A percentile compares a stretch with the other conserved stretches of the same genome.
phyloP scores from a whole-genome alignment of 2,329 filamentous ascomycete species.

The Aureobasidium sp. region DNA sequence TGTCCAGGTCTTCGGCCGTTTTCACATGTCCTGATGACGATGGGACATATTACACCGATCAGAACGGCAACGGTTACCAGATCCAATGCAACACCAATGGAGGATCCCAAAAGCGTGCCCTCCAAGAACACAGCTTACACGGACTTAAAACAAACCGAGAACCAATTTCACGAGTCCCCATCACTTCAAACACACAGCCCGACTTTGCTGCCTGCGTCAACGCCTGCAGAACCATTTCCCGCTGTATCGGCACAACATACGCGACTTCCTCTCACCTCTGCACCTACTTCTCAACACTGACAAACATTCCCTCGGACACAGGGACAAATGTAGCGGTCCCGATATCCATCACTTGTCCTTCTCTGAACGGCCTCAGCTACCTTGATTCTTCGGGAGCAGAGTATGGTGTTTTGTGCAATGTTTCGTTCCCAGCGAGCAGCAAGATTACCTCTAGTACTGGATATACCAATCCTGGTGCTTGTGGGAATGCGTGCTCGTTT shows the following conservation, averaged over 20 bases:
- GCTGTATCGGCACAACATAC: neutral
- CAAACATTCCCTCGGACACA: neutral
- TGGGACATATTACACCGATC: neutral
- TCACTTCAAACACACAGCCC: neutral
- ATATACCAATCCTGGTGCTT: neutral
- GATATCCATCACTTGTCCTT: neutral
- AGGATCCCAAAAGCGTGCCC: neutral
- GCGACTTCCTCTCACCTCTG: neutral
- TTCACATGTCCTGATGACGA: slow-evolving; percentile 5
- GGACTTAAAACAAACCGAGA: neutral
- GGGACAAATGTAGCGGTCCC: neutral
- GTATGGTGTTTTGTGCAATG: neutral
- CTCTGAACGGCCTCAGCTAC: neutral
- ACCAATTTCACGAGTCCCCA: neutral
- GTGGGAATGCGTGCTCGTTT: neutral
- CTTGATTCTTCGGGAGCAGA: neutral
- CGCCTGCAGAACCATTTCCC: neutral
- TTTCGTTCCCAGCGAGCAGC: neutral
- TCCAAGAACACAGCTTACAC: neutral
- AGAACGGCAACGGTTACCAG: neutral
- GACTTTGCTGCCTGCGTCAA: slow-evolving; percentile 8
- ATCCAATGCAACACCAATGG: neutral
- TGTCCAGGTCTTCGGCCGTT: neutral
- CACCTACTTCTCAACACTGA: neutral
- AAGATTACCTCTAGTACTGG: neutral